Evolutionary conservation across 129 eudicot species (phyloP).

Genomic region (Kitagawia praeruptora): DNA sequence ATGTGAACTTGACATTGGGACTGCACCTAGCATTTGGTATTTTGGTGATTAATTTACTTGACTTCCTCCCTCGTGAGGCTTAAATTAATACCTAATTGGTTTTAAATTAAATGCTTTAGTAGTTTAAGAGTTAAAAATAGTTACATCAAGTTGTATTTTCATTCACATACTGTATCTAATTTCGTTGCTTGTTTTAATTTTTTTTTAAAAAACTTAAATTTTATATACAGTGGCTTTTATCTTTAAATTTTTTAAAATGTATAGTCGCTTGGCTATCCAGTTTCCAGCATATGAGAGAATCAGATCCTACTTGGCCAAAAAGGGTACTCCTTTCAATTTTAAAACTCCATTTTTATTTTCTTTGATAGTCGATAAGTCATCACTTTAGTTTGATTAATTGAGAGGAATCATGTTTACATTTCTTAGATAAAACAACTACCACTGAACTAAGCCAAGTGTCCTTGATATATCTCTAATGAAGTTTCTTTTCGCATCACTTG

Average conservation of each 20-base stretch:
- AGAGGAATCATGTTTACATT: constrained; percentile 21
- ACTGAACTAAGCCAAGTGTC: constrained; percentile 46
- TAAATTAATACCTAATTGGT: no score
- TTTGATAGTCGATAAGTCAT: neutral
- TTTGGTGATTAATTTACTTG: no score
- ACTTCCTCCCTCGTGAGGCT: no score
- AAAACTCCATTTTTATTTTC: no score
- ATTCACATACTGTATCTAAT: neutral
- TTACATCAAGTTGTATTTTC: neutral
- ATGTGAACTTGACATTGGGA: constrained; percentile 2
- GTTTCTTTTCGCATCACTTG: no score
- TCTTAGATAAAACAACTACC: constrained; percentile 49
- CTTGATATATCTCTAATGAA: neutral
- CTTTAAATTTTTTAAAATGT: no score
- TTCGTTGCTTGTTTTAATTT: neutral
- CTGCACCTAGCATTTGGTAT: no score
- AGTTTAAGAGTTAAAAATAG: no score
- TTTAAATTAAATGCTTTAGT: no score
- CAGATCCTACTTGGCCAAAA: constrained; percentile 63
- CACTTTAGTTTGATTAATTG: constrained; percentile 10
- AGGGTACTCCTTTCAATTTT: constrained; percentile 29
- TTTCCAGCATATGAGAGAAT: constrained; percentile 86
- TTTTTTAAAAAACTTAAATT: neutral
- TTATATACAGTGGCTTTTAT: constrained; percentile 71
- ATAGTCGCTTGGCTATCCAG: constrained; percentile 85